A percentile compares a stretch with the other conserved stretches of the same genome.
Conservation (phyloP, 805 yeast species). For the Metschnikowia koreensis region DNA sequence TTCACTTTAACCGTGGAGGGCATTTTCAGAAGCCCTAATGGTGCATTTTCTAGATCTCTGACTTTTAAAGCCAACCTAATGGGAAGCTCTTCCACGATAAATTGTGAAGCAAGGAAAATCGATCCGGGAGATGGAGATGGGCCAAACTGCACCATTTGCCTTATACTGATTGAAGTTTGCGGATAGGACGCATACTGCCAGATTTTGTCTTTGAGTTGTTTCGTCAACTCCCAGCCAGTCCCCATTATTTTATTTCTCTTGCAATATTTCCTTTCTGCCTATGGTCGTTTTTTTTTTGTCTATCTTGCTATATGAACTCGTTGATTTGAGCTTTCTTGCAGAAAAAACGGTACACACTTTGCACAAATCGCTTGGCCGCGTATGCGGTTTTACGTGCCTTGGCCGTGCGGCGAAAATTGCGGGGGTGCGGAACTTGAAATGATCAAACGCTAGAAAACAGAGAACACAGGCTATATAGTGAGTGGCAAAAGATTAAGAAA, state of each 20-base stretch:
- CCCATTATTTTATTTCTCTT: conserved; percentile 26
- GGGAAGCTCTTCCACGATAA: conserved; percentile 83
- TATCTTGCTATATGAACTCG: background rate
- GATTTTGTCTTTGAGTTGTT: conserved; percentile 51
- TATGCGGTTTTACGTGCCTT: background rate
- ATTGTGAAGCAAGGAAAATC: conserved; percentile 77
- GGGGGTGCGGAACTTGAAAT: conserved; percentile 3
- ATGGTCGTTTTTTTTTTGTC: conserved; percentile 5
- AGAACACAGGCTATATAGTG: too few species aligned
- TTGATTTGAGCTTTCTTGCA: background rate
- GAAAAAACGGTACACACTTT: background rate
- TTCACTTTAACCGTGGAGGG: conserved; percentile 74
- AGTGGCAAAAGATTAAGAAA: too few species aligned
- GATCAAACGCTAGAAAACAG: background rate
- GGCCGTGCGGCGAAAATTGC: conserved; percentile 1
- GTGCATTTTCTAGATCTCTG: conserved; percentile 77
- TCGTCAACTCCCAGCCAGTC: conserved; percentile 50
- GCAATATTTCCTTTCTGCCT: background rate
- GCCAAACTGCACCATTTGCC: conserved; percentile 93
- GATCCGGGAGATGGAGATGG: conserved; percentile 75
- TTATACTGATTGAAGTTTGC: conserved; percentile 78
- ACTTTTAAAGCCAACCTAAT: conserved; percentile 84
- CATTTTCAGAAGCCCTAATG: conserved; percentile 68
- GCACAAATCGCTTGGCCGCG: background rate
- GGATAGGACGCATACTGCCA: conserved; percentile 67